Base-by-base conservation (phyloP, 352 stramenopile genomes). In the Phytophthora quininea region DNA sequence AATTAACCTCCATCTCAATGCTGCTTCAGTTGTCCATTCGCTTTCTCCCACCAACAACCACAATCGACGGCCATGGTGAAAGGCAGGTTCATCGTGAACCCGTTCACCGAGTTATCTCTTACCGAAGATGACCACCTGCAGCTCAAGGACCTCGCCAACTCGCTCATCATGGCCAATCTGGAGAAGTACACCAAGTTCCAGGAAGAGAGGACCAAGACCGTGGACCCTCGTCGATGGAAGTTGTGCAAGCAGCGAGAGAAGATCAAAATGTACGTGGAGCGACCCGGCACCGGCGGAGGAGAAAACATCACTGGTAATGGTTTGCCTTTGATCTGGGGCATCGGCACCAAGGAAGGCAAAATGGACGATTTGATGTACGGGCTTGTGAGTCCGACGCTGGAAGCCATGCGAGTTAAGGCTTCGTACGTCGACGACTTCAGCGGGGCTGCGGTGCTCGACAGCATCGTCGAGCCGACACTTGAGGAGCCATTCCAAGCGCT, bases 331-430 rank as follows among this genome's bases (percentile, higher is more conserved):
- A 62, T 88, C 30, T 66, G 77, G 54, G 68, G 73, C 1, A 47
- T 83, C 8, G 79, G 79, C 3, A 62, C 54, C 19, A 73, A 78
- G 40, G 30, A 70, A 4, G 76, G 76, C 48, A 64, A 63, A 1
- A 58, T 88, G 3, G 79, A 88, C 19, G 76, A 88, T 58, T 61
- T 82, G 37, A 74, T 88, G 62, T 78, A 80, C 35, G 79, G 79
- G 14, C 58, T 81, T 12, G 65, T 85, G 15, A 85, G 78, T 48
- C 57, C 73, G 14, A 84, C 76, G 29, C 64, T 80, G 30, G 79
- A 86, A 54, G 47, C 69, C 1, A 86, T 88, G 79, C 76, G 73
- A 31, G 64, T 88, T 51, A 80, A 86, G 63, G 73, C 74, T 38
- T 79, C 71, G 10, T 74, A 82, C 54, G 70, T 77, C 2, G 54